Base-by-base conservation (phyloP, 2,329 filamentous ascomycete genomes). In the Colletotrichum higginsianum region DNA sequence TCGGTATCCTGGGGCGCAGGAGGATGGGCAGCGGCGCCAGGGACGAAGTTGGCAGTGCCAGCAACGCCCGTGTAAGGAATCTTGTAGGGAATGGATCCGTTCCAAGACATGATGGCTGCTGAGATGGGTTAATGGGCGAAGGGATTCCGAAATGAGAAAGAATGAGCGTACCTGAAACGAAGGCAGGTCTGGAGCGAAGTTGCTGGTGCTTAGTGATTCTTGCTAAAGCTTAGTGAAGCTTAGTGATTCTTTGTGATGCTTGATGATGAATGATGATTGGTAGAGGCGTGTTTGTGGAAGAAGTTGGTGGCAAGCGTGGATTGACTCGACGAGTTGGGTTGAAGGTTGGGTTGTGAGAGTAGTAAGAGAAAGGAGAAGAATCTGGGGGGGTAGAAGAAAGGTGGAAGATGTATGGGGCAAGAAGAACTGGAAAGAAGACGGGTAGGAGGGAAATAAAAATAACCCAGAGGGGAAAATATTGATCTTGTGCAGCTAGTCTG, bases 51-150 rank as follows among this genome's bases (percentile, higher is more conserved):
- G 49, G 23, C 35, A 1, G 49, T 30, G 38, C 38, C 38, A 15
- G 38, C 57, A 47, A 70, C 66, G 23, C 66, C 61, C 5, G 66
- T 63, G 62, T 72, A 72, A 8, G 74, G 72, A 61, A 76, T 72
- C 13, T 62, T 68, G 57, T 72, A 72, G 15, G 66, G 61, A 21
- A 7, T 42, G 12, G 16, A 42, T n/a, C 55, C 38, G n/a, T 57
- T 57, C 23, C 55, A 67, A 44, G 65, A 69, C 60, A 62, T 62
- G 30, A 12, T 30, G 46, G n/a, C 13, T 21, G 4, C n/a, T 62
- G 47, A 16, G 6, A 23, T n/a, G 5, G 13, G 3, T 62, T 52
- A 62, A 47, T 18, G 7, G 13, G 18, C 8, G 21, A 23, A 21
- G 11, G 2, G 35, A 3, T 42, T 23, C 18, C 11, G 1, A 16